These are phyloP conservation scores for Lactuca sativa DNA, from an alignment of 129 eudicot species.

Conservation along the genomic window DNA sequence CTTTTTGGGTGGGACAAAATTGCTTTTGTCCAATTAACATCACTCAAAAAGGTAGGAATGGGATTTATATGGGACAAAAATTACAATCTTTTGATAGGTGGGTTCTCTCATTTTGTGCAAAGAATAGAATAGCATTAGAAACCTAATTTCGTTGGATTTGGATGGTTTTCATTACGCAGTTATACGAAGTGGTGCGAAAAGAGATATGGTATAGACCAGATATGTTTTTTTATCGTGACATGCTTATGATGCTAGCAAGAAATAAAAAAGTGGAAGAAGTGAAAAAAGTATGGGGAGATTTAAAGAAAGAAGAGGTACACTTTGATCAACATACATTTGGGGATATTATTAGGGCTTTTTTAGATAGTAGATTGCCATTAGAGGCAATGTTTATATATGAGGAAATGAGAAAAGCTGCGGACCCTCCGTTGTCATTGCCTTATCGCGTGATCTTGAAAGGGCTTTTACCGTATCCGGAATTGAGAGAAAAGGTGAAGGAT, in stretches of 20 bases:
- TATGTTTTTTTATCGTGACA: slow-evolving; percentile 95
- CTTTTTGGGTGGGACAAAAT: no score
- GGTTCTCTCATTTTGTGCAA: no score
- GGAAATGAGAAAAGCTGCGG: slow-evolving; percentile 85
- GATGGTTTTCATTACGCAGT: slow-evolving; percentile 34
- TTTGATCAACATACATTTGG: slow-evolving; percentile 97
- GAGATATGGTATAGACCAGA: slow-evolving; percentile 98
- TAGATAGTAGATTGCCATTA: slow-evolving; percentile 58
- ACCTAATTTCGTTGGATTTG: background rate
- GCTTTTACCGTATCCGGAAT: slow-evolving; percentile 71
- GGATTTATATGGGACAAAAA: no score
- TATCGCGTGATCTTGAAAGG: slow-evolving; percentile 92
- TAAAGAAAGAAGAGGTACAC: slow-evolving; percentile 64
- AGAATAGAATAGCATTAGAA: no score
- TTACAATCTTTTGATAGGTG: no score
- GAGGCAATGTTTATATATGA: slow-evolving; percentile 85
- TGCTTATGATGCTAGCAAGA: slow-evolving; percentile 94
- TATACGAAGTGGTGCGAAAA: slow-evolving; percentile 81
- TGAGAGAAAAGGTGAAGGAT: slow-evolving; percentile 89
- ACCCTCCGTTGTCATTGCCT: slow-evolving; percentile 84
- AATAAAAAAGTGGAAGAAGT: slow-evolving; percentile 73
- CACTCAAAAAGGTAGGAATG: no score
- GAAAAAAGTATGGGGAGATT: slow-evolving; percentile 65
- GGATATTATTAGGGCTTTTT: slow-evolving; percentile 73
- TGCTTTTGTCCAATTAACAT: no score